Evolutionary conservation across 352 stramenopile genomes (phyloP).

Genomic region (Globisporangium spiculum): DNA sequence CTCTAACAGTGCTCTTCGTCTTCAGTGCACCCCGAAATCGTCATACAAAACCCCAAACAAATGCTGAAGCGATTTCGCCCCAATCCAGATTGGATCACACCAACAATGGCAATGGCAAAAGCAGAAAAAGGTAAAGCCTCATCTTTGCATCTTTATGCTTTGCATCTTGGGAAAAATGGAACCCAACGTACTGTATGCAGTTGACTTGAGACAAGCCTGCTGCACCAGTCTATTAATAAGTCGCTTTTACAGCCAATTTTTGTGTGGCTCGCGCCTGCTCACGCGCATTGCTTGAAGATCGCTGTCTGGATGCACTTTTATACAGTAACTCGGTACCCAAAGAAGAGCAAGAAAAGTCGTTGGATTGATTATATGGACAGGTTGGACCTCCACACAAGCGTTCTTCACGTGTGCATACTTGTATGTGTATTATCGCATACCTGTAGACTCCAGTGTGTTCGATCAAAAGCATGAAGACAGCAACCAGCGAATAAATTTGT

Average conservation of each 20-base stretch:
- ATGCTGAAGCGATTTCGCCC: too few species aligned
- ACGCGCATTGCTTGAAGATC: background rate
- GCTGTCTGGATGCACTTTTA: background rate
- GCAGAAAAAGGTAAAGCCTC: background rate
- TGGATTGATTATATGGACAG: background rate
- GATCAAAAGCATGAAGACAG: too few species aligned
- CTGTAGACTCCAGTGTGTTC: too few species aligned
- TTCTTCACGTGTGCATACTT: background rate
- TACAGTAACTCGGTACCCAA: background rate
- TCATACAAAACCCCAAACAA: background rate
- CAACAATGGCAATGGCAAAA: background rate
- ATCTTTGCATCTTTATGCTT: background rate
- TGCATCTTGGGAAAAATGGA: background rate
- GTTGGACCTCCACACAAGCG: background rate
- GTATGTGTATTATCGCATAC: too few species aligned
- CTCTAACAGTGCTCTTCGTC: background rate
- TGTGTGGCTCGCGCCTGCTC: background rate
- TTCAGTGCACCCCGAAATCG: background rate
- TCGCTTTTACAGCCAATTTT: background rate
- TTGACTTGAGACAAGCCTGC: slow-evolving; percentile 7
- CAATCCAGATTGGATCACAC: background rate
- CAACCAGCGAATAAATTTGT: too few species aligned
- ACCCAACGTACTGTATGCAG: background rate
- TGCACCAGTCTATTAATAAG: background rate
- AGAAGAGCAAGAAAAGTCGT: background rate